Base-by-base conservation (phyloP, 345 rosid species). In the Clarkia xantiana region DNA sequence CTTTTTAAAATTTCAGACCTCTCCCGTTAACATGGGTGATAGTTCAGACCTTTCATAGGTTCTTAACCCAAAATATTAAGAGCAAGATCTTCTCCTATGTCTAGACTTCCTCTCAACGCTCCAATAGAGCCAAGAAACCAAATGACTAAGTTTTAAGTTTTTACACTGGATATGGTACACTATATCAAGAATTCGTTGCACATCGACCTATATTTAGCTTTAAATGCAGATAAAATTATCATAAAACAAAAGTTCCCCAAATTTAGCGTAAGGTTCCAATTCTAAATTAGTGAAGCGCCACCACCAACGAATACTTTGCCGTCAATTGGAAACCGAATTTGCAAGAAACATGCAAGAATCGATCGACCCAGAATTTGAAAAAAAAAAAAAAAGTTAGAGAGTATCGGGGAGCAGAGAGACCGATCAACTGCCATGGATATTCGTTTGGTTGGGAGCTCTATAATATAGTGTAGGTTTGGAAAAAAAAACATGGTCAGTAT, bases 261-360 rank as follows among this genome's bases (percentile, higher is more conserved):
- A 75, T 71, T 63, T 66, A 68, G 61, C 15, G 71, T 62, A 66
- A 62, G 75, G 75, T 44, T 16, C 58, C 52, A 49, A 53, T 55
- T 47, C n/a, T n/a, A n/a, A n/a, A n/a, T n/a, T n/a, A n/a, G n/a
- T n/a, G n/a, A n/a, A n/a, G n/a, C 44, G 52, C 45, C 20, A 43
- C 17, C 43, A n/a, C 44, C 36, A 14, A 45, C 42, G 44, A 46
- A 55, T 36, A 45, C 19, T 36, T 41, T 11, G 14, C 51, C 18
- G 49, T 44, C 36, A 44, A 44, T 54, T 25, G 25, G 40, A 34
- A 41, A 18, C 53, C 16, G 18, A 11, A 49, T n/a, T 15, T 38
- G 53, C 29, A 23, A 23, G 29, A 29, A 29, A 5, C 9, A 29
- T 5, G 1, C 36, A 29, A 5, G 36, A 29, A 29, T 29, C n/a